Evolutionary conservation across 2,329 filamentous ascomycete genomes (phyloP), one percentile per base, ranked within the genome.

Genomic region (Alternaria metachromatica): DNA sequence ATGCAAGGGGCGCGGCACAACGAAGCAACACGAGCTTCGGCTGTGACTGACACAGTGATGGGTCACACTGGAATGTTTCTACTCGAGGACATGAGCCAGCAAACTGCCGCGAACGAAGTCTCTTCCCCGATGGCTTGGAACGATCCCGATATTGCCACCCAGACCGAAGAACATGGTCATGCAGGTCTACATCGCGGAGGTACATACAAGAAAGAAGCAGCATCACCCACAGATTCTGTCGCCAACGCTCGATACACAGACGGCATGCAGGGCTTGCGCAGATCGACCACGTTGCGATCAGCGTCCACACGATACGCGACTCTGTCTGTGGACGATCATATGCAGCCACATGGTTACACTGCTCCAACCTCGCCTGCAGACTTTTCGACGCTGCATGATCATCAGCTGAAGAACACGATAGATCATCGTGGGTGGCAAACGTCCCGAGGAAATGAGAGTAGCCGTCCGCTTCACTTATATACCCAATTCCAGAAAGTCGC

Each of bases 41-140:
- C 26, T 56, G 68, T 33, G 56, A 72, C 69, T 62, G 80, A 83
- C 49, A 75, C 78, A 1, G 81, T 84, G 13, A 85, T 84, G 83
- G 81, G 82, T 15, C 80, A 81, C 54, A 82, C 81, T 3, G 82
- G 83, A 6, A 84, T 84, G 82, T 74, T 82, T 43, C 73, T 84
- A 1, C 77, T 84, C 26, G 83, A 85, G 66, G 83, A 84, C 60
- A 72, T 78, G 13, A 82, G 82, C 8, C 69, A 84, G 30, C 83
- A 84, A 54, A 71, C 72, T 21, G 76, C 78, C 59, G 65, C 71
- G 18, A 67, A 70, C 5, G 77, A 80, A 62, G 64, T 63, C 10
- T 80, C 79, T 56, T 64, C 72, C 26, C 80, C 79, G 21, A 72
- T 79, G 23, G 68, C 59, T 13, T 81, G 78, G 74, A 64, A 62